These are phyloP conservation scores for Micractinium conductrix DNA, from an alignment of 139 green algal genomes.

Conservation along the genomic window DNA sequence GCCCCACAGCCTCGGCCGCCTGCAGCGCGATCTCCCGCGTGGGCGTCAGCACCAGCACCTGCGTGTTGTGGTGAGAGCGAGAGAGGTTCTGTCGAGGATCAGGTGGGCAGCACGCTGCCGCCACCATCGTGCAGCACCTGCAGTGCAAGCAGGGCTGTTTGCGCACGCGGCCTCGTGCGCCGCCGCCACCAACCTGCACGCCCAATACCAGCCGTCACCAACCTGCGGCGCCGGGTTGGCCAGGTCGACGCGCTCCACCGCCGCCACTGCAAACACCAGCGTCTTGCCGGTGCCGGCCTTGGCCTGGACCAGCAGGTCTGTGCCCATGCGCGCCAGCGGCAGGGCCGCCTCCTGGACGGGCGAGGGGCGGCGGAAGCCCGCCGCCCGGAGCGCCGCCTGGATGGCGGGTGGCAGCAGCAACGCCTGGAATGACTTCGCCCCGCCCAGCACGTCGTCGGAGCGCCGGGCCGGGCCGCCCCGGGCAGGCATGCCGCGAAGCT, in stretches of 20 bases:
- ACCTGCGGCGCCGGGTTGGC: conserved; percentile 59
- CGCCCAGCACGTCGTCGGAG: conserved; percentile 49
- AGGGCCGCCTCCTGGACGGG: conserved; percentile 81
- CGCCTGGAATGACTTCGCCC: conserved; percentile 61
- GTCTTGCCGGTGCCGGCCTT: conserved; percentile 92
- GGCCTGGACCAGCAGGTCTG: conserved; percentile 86
- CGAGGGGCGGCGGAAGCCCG: conserved; percentile 72
- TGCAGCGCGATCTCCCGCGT: conserved; percentile 89
- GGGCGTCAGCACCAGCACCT: conserved; percentile 80
- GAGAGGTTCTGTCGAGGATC: too few species aligned
- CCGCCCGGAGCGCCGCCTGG: conserved; percentile 51
- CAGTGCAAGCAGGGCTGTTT: too few species aligned
- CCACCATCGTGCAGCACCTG: too few species aligned
- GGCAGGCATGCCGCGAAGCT: too few species aligned
- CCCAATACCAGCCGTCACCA: not conserved
- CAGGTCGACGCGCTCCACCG: conserved; percentile 59
- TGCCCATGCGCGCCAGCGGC: conserved; percentile 71
- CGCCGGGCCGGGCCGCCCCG: not conserved
- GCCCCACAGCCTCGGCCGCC: conserved; percentile 54
- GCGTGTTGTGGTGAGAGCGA: too few species aligned
- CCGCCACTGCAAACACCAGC: conserved; percentile 70
- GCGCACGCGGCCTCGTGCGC: too few species aligned
- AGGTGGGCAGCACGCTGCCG: too few species aligned
- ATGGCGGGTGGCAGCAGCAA: conserved; percentile 66
- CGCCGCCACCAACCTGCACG: too few species aligned